Percentiles rank a stretch among this genome's conserved stretches.
phyloP scores from a whole-genome alignment of 176 grass and related monocot genomes.

The Stipa capillata region DNA sequence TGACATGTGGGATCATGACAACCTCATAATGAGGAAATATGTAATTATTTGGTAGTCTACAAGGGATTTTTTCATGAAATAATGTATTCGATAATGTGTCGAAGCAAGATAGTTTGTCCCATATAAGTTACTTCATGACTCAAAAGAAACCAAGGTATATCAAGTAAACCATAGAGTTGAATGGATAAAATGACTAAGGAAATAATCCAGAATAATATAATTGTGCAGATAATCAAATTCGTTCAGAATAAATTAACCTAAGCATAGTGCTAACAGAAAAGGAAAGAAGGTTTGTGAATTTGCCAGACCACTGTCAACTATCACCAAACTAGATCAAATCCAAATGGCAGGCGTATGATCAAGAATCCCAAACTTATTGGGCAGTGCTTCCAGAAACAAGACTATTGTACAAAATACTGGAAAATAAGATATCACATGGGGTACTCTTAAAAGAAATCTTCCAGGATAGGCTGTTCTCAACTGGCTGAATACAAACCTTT shows the following conservation, averaged over 20 bases:
- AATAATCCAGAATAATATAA: not conserved
- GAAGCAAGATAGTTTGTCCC: not conserved
- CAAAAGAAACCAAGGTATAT: not conserved
- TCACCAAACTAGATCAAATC: not conserved
- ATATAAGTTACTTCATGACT: not conserved
- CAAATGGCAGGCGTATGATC: not conserved
- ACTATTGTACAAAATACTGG: not conserved
- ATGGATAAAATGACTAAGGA: not conserved
- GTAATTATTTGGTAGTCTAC: not conserved
- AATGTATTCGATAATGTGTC: not conserved
- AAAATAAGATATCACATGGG: not conserved
- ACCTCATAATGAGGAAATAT: not conserved
- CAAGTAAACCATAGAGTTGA: not conserved
- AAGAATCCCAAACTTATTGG: not conserved
- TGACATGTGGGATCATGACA: not conserved
- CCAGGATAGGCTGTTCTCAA: not conserved
- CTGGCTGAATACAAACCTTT: slow-evolving; percentile 53
- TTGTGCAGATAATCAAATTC: not conserved
- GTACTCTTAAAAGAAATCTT: slow-evolving; percentile 13
- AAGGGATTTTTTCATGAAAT: not conserved
- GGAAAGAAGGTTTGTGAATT: not conserved
- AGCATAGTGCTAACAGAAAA: slow-evolving; percentile 13
- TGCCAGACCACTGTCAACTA: not conserved
- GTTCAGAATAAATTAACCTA: not conserved
- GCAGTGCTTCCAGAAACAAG: not conserved